Evolutionary conservation across 768 basidiomycete species (phyloP).

Genomic region (Lactifluus subvellereus): DNA sequence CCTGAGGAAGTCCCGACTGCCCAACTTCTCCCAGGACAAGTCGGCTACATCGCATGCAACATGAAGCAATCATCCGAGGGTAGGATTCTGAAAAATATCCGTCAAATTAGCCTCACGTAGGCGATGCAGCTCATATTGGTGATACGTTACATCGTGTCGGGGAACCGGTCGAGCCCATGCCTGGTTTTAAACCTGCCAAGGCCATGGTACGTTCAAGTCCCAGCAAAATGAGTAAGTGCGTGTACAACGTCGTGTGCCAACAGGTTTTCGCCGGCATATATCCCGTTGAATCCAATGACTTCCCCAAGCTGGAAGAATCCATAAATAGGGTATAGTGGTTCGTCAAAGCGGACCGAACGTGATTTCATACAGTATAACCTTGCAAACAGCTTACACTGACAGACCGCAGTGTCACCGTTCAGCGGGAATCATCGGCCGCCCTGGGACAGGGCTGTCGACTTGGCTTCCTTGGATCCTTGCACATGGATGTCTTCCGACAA

Average conservation of each 20-base stretch:
- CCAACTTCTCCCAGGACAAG: constrained; percentile 69
- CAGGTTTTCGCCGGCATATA: constrained; percentile 95
- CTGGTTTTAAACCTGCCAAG: constrained; percentile 87
- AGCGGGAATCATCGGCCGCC: constrained; percentile 88
- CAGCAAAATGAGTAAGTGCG: neutral
- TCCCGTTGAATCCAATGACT: constrained; percentile 87
- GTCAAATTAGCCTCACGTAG: constrained; percentile 1
- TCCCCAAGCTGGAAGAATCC: constrained; percentile 92
- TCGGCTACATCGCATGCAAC: constrained; percentile 87
- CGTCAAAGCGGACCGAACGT: constrained; percentile 15
- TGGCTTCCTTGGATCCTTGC: constrained; percentile 91
- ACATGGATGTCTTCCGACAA: constrained; percentile 96
- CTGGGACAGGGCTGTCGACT: constrained; percentile 93
- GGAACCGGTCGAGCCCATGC: constrained; percentile 70
- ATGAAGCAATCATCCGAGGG: constrained; percentile 98
- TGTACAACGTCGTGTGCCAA: neutral
- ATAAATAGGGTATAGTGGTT: constrained; percentile 65
- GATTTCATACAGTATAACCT: constrained; percentile 8
- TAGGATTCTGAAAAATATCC: constrained; percentile 29
- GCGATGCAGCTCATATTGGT: constrained; percentile 72
- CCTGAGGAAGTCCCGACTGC: constrained; percentile 80
- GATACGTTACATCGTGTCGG: constrained; percentile 84
- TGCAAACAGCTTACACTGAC: constrained; percentile 64
- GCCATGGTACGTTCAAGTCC: constrained; percentile 63
- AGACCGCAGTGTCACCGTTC: constrained; percentile 84